Evolutionary conservation across 2,329 filamentous ascomycete genomes (phyloP).

Genomic region (Paraphaeosphaeria sporulosa): DNA sequence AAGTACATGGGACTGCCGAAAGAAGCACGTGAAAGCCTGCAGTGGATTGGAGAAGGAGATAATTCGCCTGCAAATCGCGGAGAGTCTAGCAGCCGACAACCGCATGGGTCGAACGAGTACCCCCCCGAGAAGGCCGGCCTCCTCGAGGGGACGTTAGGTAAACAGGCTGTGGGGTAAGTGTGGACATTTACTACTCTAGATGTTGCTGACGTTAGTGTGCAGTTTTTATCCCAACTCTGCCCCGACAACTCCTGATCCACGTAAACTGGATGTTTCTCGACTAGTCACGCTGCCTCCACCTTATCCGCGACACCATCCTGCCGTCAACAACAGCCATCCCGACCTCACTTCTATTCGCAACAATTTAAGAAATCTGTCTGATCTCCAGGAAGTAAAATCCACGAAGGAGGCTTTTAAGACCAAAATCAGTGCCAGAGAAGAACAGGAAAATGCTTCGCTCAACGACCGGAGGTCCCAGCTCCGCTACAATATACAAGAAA

Average conservation of each 20-base stretch:
- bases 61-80: constrained; percentile 42
- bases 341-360: constrained; percentile 80
- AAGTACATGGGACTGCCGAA: constrained; percentile 96
- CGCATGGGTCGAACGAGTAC: constrained; percentile 65
- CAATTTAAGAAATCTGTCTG: constrained; percentile 75
- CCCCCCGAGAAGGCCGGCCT: constrained; percentile 70
- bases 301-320: constrained; percentile 92
- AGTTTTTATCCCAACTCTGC: constrained; percentile 43
- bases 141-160: constrained; percentile 55
- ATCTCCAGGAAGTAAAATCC: constrained; percentile 74
- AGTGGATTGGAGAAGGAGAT: constrained; percentile 64
- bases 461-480: constrained; percentile 71
- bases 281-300: constrained; percentile 92
- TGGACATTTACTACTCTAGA: neutral
- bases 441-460: constrained; percentile 61
- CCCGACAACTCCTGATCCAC: constrained; percentile 57
- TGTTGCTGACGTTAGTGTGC: neutral
- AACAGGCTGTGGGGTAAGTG: constrained; percentile 48
- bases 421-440: constrained; percentile 63
- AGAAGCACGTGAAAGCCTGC: constrained; percentile 74
- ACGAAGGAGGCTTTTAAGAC: constrained; percentile 66
- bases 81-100: constrained; percentile 40
- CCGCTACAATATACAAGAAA: constrained; percentile 76
- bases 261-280: constrained; percentile 83
- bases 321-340: constrained; percentile 94